These are phyloP conservation scores for Triticum timopheevii DNA, from an alignment of 176 grass and related monocot species.

Conservation along the genomic window DNA sequence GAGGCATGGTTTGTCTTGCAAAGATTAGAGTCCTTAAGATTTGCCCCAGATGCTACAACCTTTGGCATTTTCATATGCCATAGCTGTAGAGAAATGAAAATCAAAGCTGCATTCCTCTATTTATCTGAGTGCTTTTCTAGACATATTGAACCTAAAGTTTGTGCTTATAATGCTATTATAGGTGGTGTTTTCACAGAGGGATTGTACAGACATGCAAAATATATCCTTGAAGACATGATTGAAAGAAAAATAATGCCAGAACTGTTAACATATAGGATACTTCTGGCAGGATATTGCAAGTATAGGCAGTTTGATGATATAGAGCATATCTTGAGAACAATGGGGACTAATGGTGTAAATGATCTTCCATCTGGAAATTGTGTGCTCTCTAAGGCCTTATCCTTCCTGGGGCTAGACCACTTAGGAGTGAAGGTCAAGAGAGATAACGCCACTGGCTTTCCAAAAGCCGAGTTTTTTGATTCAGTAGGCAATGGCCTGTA, in stretches of 20 bases:
- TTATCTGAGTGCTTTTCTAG: slow-evolving; percentile 89
- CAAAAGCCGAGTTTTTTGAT: slow-evolving; percentile 93
- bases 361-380: slow-evolving; percentile 49
- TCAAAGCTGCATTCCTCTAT: slow-evolving; percentile 77
- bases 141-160: slow-evolving; percentile 51
- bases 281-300: slow-evolving; percentile 88
- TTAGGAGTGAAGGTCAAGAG: slow-evolving; percentile 83
- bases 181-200: slow-evolving; percentile 70
- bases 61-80: slow-evolving; percentile 86
- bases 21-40: slow-evolving; percentile 77
- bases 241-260: slow-evolving; percentile 62
- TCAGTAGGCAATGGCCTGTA: slow-evolving; percentile 86
- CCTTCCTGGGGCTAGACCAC: slow-evolving; percentile 67
- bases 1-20: slow-evolving; percentile 67
- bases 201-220: slow-evolving; percentile 76
- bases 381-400: slow-evolving; percentile 72
- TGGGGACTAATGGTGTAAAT: slow-evolving; percentile 53
- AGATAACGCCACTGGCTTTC: slow-evolving; percentile 72
- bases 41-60: slow-evolving; percentile 60
- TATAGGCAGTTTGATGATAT: slow-evolving; percentile 87
- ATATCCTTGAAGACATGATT: slow-evolving; percentile 86
- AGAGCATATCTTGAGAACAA: slow-evolving; percentile 55
- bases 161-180: slow-evolving; percentile 84
- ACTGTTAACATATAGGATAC: slow-evolving; percentile 64
- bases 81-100: slow-evolving; percentile 68